phyloP scores from a whole-genome alignment of 495 filamentous ascomycete genomes.

The Pseudoneurospora amorphoporcata region DNA sequence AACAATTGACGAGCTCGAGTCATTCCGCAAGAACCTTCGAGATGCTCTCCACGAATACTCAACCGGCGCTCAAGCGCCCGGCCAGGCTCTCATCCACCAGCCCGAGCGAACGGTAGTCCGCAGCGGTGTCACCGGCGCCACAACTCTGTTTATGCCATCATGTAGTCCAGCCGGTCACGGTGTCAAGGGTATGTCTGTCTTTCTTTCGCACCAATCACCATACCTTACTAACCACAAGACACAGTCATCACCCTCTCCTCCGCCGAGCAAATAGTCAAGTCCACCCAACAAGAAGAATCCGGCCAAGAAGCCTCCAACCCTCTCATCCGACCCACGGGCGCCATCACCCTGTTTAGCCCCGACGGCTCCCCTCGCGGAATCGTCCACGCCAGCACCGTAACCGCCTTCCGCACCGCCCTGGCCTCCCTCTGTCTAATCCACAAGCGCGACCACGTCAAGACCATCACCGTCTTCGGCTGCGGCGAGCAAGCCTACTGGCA shows the following conservation, averaged over 20 bases:
- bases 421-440: slow-evolving; percentile 64
- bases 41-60: slow-evolving; percentile 76
- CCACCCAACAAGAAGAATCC: slow-evolving; percentile 2
- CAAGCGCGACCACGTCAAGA: slow-evolving; percentile 58
- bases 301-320: slow-evolving; percentile 8
- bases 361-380: slow-evolving; percentile 64
- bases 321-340: slow-evolving; percentile 60
- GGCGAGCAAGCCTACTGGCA: slow-evolving; percentile 94
- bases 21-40: slow-evolving; percentile 54
- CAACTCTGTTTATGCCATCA: slow-evolving; percentile 89
- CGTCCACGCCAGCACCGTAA: slow-evolving; percentile 76
- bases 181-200: slow-evolving; percentile 35
- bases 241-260: slow-evolving; percentile 30
- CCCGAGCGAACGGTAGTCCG: slow-evolving; percentile 65
- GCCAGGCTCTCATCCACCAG: slow-evolving; percentile 48
- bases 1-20: slow-evolving; percentile 55
- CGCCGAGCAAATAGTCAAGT: slow-evolving; percentile 1
- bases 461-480: slow-evolving; percentile 76
- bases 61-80: slow-evolving; percentile 46
- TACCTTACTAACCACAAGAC: not conserved
- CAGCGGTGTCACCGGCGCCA: slow-evolving; percentile 54
- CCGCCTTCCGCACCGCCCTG: slow-evolving; percentile 88
- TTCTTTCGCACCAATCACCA: not conserved
- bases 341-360: slow-evolving; percentile 58
- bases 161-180: slow-evolving; percentile 36